Evolutionary conservation across 2,329 filamentous ascomycete species (phyloP), one percentile per base, ranked within the genome.

Genomic region (Metarhizium album): DNA sequence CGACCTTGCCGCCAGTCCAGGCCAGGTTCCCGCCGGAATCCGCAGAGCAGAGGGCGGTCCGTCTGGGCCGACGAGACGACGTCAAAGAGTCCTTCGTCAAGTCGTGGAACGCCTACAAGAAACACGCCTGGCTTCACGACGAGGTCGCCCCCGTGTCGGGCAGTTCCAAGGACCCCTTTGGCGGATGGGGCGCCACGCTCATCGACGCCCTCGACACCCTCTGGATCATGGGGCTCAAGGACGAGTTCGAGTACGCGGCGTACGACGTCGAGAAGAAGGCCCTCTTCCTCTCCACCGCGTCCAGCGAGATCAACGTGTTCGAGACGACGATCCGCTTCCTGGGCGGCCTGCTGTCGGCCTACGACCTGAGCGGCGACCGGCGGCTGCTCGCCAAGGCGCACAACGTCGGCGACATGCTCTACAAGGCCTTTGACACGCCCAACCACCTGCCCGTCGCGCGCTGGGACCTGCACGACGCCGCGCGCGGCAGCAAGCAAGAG

Each of bases 141-240:
- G 76, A 80, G 61, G 60, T 80, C 8, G 60, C 63, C 24, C 76
- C 76, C 11, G 64, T 79, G 2, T 68, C 68, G 18, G 75, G 74
- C 40, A 59, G 60, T n/a, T 67, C 60, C 18, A 74, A 70, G 52
- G 70, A 75, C 50, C 64, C 65, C 0, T 78, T 78, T 57, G 74
- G 75, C 9, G 73, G 74, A 23, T 80, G 77, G 72, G 78, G 71
- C 1, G 80, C 79, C 2, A 82, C 79, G 0, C 62, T 83, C 47
- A 73, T 84, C 23, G 81, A 84, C 58, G 66, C 73, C 0, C 68
- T 84, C 47, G 80, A 83, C 53, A 81, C 79, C 0, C 71, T 84
- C 2, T 77, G 74, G 70, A 82, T 84, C 45, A 81, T 83, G 79
- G 79, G 65, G 6, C 62, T 83, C 42, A 64, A 71, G 31, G 67